These are phyloP conservation scores for Oleoguttula mirabilis DNA, from an alignment of 495 filamentous ascomycete species.

Conservation along the genomic window DNA sequence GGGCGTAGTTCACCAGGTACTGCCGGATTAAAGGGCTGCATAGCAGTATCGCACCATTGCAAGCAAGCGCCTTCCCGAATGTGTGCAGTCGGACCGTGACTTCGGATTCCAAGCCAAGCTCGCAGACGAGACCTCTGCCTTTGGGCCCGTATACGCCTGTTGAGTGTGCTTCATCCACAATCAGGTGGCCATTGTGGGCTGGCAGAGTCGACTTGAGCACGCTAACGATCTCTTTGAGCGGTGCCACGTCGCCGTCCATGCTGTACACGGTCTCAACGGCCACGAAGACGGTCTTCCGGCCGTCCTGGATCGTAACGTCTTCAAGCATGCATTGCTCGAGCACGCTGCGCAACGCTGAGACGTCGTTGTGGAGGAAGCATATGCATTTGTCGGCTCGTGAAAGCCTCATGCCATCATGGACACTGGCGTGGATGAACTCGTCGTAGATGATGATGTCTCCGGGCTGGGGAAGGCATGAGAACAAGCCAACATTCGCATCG, in stretches of 20 bases:
- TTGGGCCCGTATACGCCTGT: slow-evolving; percentile 52
- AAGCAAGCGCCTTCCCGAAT: slow-evolving; percentile 65
- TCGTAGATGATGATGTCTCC: slow-evolving; percentile 64
- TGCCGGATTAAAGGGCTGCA: slow-evolving; percentile 37
- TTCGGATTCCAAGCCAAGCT: slow-evolving; percentile 50
- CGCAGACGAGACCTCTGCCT: slow-evolving; percentile 56
- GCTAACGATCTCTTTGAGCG: slow-evolving; percentile 46
- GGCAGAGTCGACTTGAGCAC: slow-evolving; percentile 47
- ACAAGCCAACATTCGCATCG: slow-evolving; percentile 63
- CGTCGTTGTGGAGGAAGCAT: slow-evolving; percentile 52
- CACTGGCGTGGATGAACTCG: slow-evolving; percentile 63
- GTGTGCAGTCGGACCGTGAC: slow-evolving; percentile 62
- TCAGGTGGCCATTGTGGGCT: slow-evolving; percentile 48
- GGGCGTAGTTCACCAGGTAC: slow-evolving; percentile 55
- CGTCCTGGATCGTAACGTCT: slow-evolving; percentile 24
- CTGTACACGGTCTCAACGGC: slow-evolving; percentile 68
- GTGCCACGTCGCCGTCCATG: slow-evolving; percentile 71
- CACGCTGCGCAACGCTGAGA: slow-evolving; percentile 32
- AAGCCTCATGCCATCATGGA: slow-evolving; percentile 65
- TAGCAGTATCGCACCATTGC: slow-evolving; percentile 42
- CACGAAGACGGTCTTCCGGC: slow-evolving; percentile 46
- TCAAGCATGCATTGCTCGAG: slow-evolving; percentile 32
- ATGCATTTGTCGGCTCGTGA: slow-evolving; percentile 41
- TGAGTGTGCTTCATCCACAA: slow-evolving; percentile 72
- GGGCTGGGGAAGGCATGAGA: slow-evolving; percentile 52